Percentiles rank a stretch among this genome's conserved stretches.
These are phyloP conservation scores for Globisporangium megalacanthum DNA, from an alignment of 352 stramenopile genomes.

Conservation along the genomic window DNA sequence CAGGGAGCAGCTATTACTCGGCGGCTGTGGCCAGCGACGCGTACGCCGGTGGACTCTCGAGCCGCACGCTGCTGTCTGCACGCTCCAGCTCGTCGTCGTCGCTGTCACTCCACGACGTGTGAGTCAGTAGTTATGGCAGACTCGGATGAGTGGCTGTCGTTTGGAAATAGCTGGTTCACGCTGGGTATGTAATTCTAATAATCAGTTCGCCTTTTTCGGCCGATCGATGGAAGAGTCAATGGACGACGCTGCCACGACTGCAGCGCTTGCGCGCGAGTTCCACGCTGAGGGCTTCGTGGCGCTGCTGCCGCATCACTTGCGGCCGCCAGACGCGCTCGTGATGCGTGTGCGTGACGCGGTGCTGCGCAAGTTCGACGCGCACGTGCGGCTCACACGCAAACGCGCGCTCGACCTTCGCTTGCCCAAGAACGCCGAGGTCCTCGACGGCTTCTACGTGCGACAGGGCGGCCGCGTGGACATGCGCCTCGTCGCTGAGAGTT, in stretches of 20 bases:
- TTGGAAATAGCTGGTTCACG: too few species aligned
- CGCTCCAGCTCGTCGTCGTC: constrained; percentile 9
- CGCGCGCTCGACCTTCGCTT: constrained; percentile 28
- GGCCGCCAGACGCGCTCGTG: constrained; percentile 14
- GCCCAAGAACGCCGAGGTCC: constrained; percentile 38
- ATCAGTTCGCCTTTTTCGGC: too few species aligned
- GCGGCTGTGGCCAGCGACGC: neutral
- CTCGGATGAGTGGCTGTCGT: neutral
- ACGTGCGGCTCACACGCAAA: constrained; percentile 21
- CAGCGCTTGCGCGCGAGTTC: constrained; percentile 17
- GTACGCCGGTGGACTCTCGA: constrained; percentile 1
- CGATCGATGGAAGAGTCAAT: neutral
- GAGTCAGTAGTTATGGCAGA: neutral
- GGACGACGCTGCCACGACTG: too few species aligned
- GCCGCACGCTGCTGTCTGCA: constrained; percentile 4
- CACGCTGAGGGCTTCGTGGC: constrained; percentile 47
- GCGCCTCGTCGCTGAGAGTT: constrained; percentile 30
- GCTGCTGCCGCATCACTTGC: constrained; percentile 16
- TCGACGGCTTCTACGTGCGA: constrained; percentile 67
- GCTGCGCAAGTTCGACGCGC: constrained; percentile 28
- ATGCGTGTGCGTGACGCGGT: constrained; percentile 22
- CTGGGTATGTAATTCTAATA: too few species aligned
- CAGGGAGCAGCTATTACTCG: constrained; percentile 8
- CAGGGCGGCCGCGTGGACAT: constrained; percentile 69
- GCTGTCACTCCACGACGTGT: constrained; percentile 14